These are phyloP conservation scores for Coemansia javaensis DNA, from an alignment of 192 early-diverging fungal genomes.

Conservation along the genomic window DNA sequence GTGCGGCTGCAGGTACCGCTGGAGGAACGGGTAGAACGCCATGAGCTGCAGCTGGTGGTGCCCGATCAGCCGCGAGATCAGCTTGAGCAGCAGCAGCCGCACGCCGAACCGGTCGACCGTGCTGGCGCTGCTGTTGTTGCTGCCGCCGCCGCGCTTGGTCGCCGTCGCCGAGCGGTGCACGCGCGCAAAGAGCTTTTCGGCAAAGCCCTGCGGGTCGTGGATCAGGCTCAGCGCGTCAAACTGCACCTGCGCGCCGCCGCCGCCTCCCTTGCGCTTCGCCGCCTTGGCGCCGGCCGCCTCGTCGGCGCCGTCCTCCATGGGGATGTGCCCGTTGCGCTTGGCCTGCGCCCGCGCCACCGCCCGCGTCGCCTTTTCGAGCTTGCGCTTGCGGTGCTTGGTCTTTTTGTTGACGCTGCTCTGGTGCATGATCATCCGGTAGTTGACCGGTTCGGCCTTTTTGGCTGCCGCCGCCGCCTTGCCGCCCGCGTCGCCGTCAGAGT, in stretches of 20 bases:
- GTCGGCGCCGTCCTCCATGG: constrained; percentile 19
- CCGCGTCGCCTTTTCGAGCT: constrained; percentile 70
- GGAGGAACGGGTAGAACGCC: constrained; percentile 88
- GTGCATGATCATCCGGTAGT: constrained; percentile 76
- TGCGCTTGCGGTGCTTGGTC: constrained; percentile 70
- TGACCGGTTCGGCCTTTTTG: constrained; percentile 48
- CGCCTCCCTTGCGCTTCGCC: constrained; percentile 57
- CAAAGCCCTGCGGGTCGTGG: constrained; percentile 97
- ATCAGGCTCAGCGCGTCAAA: constrained; percentile 93
- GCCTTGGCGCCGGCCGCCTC: constrained; percentile 17
- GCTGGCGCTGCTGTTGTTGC: too few species aligned
- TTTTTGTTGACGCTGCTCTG: constrained; percentile 79
- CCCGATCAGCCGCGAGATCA: constrained; percentile 92
- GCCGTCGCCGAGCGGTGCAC: constrained; percentile 52
- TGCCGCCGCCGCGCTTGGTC: constrained; percentile 51
- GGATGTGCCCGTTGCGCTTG: constrained; percentile 52
- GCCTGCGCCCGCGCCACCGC: constrained; percentile 40
- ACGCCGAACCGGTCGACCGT: constrained; percentile 86
- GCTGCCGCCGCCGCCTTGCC: constrained; percentile 17
- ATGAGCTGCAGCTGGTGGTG: constrained; percentile 89
- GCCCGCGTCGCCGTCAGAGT: constrained; percentile 56
- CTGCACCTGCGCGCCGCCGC: constrained; percentile 70
- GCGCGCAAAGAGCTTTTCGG: constrained; percentile 89
- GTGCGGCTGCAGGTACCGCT: constrained; percentile 92
- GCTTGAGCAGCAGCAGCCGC: constrained; percentile 85